A percentile compares a stretch with the other conserved stretches of the same genome.
These are phyloP conservation scores for Polygonum maritimum DNA, from an alignment of 148 eudicot genomes.

Conservation along the genomic window DNA sequence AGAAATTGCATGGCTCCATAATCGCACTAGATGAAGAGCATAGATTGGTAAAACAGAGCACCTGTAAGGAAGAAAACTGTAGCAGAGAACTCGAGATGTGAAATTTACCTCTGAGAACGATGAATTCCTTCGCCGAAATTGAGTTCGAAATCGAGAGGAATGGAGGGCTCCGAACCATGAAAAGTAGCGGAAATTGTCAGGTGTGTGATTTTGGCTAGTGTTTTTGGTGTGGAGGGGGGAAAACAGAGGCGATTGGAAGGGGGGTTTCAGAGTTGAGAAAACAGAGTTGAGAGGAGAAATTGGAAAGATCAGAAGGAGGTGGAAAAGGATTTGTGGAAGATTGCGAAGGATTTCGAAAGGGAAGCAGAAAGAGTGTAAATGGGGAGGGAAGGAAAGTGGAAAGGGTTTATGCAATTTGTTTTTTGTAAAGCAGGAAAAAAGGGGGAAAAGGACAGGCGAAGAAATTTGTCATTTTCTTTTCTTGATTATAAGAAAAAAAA, in stretches of 20 bases:
- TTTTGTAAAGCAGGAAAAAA: not conserved
- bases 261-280: not conserved
- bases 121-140: not conserved
- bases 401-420: conserved; percentile 1
- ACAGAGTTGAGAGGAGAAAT: not conserved
- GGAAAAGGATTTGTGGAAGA: not conserved
- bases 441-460: conserved; percentile 4
- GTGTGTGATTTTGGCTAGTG: not conserved
- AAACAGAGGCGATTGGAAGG: not conserved
- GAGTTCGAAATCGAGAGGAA: not conserved
- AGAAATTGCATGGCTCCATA: not conserved
- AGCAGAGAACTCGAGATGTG: not conserved
- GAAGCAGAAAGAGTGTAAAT: not conserved
- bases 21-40: not conserved
- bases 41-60: not conserved
- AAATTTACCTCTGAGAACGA: conserved; percentile 2
- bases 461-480: not conserved
- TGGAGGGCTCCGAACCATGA: not conserved
- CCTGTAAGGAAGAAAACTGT: not conserved
- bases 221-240: not conserved
- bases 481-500: no score
- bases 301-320: not conserved
- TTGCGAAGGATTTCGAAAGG: not conserved
- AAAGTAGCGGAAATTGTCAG: not conserved
- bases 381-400: not conserved